Percentiles rank a stretch among this genome's conserved stretches.
Conservation (phyloP, 805 yeast genomes). For the Metschnikowia cerradonensis region DNA sequence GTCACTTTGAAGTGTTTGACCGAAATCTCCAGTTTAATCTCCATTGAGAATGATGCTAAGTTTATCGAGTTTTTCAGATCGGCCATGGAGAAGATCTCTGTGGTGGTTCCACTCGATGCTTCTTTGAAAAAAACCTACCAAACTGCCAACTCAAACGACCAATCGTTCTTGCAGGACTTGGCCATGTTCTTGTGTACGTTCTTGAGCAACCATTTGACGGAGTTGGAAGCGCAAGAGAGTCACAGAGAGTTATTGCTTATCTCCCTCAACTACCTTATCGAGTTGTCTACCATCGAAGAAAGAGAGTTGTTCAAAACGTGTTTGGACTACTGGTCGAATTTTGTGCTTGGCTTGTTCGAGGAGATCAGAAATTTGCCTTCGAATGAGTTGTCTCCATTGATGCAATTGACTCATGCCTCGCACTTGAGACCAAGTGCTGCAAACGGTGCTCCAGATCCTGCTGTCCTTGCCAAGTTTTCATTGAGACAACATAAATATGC, state of each 20-base stretch:
- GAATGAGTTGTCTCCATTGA: conserved; percentile 66
- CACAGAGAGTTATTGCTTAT: conserved; percentile 58
- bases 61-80: conserved; percentile 67
- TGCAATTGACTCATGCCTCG: conserved; percentile 55
- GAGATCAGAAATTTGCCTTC: conserved; percentile 82
- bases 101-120: conserved; percentile 58
- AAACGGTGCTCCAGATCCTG: conserved; percentile 82
- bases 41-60: conserved; percentile 50
- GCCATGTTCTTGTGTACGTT: conserved; percentile 90
- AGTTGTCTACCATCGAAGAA: conserved; percentile 86
- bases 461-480: conserved; percentile 68
- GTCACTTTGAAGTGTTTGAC: conserved; percentile 88
- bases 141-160: conserved; percentile 76
- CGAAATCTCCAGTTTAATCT: conserved; percentile 72
- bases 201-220: conserved; percentile 64
- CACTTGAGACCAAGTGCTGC: conserved; percentile 45
- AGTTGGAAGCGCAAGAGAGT: conserved; percentile 53
- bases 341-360: conserved; percentile 76
- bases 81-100: conserved; percentile 64
- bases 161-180: conserved; percentile 90
- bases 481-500: conserved; percentile 82
- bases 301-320: conserved; percentile 94
- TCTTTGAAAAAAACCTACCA: conserved; percentile 71
- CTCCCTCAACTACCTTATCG: conserved; percentile 77
- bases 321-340: conserved; percentile 87